Evolutionary conservation across 768 basidiomycete genomes (phyloP), one percentile per base, ranked within the genome.

Genomic region (Auricularia heimuer): DNA sequence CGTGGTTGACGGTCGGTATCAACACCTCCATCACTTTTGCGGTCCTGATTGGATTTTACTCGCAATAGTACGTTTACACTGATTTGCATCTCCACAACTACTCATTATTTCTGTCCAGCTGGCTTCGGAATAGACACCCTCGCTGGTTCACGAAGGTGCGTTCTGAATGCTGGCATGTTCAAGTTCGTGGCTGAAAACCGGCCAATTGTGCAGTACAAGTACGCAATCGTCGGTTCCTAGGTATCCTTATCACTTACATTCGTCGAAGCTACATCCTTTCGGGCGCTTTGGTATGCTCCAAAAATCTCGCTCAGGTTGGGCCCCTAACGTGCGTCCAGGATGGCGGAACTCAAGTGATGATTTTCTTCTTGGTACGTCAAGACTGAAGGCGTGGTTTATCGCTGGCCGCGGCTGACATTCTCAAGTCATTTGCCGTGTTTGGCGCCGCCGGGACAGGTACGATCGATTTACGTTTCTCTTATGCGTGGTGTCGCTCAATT

Each of bases 71-170:
- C 14, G 68, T 68, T 65, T 35, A 42, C 14, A 34, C 54, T 29
- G 29, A 29, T 29, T 2, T 3, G 21, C 42, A 14, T 42, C 39
- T 14, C 8, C 12, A 8, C 12, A 7, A 42, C 7, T 7, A 14
- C 39, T 42, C 8, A 42, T 42, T 42, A 42, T 42, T 42, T 18
- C 44, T 51, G 47, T 12, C 14, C 34, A 68, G 68, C 42, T 74
- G 61, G 44, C 71, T 77, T 34, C 71, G 78, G 62, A 75, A 69
- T 62, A 73, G 70, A 63, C 74, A 75, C 70, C 76, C 77, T 60
- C 69, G 76, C 64, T 74, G 73, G 74, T 78, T 78, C 73, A 75
- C 74, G 60, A 77, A 77, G 70, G 68, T 67, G 67, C 58, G 68
- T 61, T 62, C 61, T 54, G 44, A 11, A 18, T 45, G 10, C 18